These are phyloP conservation scores for Saccharomycodes ludwigii DNA, from an alignment of 805 yeast genomes.

Conservation along the genomic window DNA sequence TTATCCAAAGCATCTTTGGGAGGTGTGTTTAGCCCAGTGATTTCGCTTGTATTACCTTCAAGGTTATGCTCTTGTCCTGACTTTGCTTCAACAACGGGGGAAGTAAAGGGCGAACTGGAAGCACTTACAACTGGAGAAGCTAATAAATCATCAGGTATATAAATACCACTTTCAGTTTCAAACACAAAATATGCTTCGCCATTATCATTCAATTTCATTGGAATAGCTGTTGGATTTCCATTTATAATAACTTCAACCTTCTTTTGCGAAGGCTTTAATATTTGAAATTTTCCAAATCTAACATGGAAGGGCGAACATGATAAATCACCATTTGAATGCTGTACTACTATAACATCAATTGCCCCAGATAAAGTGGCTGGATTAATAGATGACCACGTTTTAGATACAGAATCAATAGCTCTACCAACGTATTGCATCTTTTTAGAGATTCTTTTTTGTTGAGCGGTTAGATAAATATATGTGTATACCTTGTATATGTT, in stretches of 20 bases:
- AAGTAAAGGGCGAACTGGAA: conserved; percentile 44
- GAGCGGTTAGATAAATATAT: too few relatives aligned
- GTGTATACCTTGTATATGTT: too few relatives aligned
- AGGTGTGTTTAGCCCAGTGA: too few relatives aligned
- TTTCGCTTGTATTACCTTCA: too few relatives aligned
- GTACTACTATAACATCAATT: conserved; percentile 89
- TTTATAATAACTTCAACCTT: conserved; percentile 83
- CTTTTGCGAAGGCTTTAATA: conserved; percentile 88
- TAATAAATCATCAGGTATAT: conserved; percentile 64
- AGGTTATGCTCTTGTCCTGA: too few relatives aligned
- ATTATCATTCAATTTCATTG: conserved; percentile 94
- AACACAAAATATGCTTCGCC: conserved; percentile 98
- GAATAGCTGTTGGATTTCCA: conserved; percentile 66
- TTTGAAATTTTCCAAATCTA: conserved; percentile 87
- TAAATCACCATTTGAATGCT: conserved; percentile 65
- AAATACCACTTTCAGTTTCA: conserved; percentile 52
- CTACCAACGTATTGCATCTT: conserved; percentile 92
- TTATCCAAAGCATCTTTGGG: too few relatives aligned
- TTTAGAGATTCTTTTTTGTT: conserved; percentile 1
- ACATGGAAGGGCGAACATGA: conserved; percentile 96
- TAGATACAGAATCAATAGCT: conserved; percentile 88
- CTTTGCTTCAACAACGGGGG: too few relatives aligned
- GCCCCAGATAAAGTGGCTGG: conserved; percentile 97
- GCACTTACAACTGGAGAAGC: conserved; percentile 80
- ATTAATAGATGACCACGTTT: conserved; percentile 93